Base-by-base conservation (phyloP, 2,329 filamentous ascomycete species). In the Fusarium brevicatenulatum region DNA sequence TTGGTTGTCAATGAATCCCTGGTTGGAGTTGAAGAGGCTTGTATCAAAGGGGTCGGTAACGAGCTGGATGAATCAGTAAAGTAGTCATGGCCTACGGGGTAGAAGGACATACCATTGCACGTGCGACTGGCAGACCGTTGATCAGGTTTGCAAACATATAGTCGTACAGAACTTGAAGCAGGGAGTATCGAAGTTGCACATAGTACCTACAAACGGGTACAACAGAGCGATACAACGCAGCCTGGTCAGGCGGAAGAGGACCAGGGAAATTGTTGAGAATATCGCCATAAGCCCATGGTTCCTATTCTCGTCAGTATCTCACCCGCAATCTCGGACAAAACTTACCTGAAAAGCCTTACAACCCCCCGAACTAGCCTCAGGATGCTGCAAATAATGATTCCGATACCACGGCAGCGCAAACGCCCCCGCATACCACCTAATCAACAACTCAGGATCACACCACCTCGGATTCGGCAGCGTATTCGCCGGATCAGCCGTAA, bases 1-100 rank as follows among this genome's bases (percentile, higher is more conserved):
- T 50, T 62, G 58, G 1, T 42, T 62, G 10, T 62, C 58, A 4
- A 62, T 57, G 1, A 62, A 62, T 8, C 34, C 39, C 2, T 62
- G 36, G 16, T 62, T 62, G 2, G 37, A 32, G 23, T 62, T 62
- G 23, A 62, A 62, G 0, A 62, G 9, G 1, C 49, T 62, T 5
- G 58, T 57, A 1, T 62, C 58, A 8, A 44, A 55, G 5, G 58
- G 58, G 2, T 62, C 58, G 3, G 58, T 62, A 1, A 62, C 32
- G 1, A 62, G 50, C 58, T 62, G 4, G 4, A 10, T 18, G 4
- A 0, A 1, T 54, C 10, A 55, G n/a, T 18, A 18, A 10, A 5
- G 1, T 1, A 10, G 2, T 19, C 4, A 1, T 4, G 11, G 1
- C 1, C 0, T 1, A 5, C 2, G 1, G 6, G 6, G 6, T 3